Percentiles rank a stretch among this genome's conserved stretches.
These are phyloP conservation scores for Tolypocladium tundrense DNA, from an alignment of 2,329 filamentous ascomycete species.

Conservation along the genomic window DNA sequence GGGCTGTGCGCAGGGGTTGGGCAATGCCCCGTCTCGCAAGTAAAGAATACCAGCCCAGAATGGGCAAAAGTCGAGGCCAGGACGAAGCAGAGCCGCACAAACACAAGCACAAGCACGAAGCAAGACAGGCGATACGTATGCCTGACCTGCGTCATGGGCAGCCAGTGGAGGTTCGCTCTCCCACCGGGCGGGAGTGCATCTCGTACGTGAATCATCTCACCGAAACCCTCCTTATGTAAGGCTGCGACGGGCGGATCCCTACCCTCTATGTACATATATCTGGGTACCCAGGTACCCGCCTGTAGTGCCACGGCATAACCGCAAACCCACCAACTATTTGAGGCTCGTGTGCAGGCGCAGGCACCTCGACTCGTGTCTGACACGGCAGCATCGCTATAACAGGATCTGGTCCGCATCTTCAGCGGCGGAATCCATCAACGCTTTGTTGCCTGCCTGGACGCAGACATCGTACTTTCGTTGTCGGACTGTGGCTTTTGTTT, in stretches of 20 bases:
- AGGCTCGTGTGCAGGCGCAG: not conserved
- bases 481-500: conserved; percentile 12
- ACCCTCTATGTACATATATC: not conserved
- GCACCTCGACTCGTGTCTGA: conserved; percentile 1
- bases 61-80: not conserved
- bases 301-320: not conserved
- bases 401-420: conserved; percentile 17
- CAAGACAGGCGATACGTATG: not conserved
- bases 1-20: not conserved
- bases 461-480: conserved; percentile 24
- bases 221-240: not conserved
- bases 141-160: not conserved
- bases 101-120: not conserved
- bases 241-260: not conserved
- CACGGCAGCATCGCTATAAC: not conserved
- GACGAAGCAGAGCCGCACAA: not conserved
- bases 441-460: conserved; percentile 27
- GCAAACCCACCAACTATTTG: not conserved
- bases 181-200: not conserved
- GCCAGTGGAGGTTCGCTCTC: not conserved
- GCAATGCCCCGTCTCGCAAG: not conserved
- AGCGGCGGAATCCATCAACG: conserved; percentile 17
- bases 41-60: not conserved
- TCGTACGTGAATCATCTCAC: not conserved
- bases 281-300: not conserved